Evolutionary conservation across 805 yeast species (phyloP), one percentile per base, ranked within the genome.

Genomic region (Kurtzmaniella fragi): DNA sequence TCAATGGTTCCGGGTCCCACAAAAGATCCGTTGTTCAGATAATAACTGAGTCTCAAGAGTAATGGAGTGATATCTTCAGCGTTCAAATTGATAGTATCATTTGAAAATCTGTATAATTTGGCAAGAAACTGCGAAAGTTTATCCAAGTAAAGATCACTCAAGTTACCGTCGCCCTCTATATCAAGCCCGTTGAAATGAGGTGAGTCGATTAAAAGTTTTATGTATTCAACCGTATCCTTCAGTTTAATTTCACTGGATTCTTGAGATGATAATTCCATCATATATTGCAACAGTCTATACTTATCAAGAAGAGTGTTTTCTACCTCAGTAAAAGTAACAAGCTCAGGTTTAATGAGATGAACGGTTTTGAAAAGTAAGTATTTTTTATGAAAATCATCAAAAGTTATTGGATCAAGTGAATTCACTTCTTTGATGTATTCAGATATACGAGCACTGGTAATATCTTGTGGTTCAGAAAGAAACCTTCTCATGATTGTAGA

Each of bases 131-230:
- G 32, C 13, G 71, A 49, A 9, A 67, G 43, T 16, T 41, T 43
- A 35, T 62, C 57, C 28, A 50, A 50, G 1, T 42, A 36, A 3
- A 25, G 38, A 36, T 62, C 66, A 4, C 54, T 42, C n/a, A 27
- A 5, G n/a, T 16, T 26, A 7, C 32, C 9, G 34, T 27, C 34
- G 5, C 20, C 28, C 12, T n/a, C 30, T 17, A 38, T n/a, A 14
- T 39, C 32, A 31, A 16, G n/a, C 12, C 32, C 39, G 14, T 44
- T 23, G 23, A 31, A 30, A 16, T 34, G 51, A 1, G 65, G 62
- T 0, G 66, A 54, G 41, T 70, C 74, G 6, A 68, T 34, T 17
- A 70, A 46, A 4, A 64, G 44, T 40, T 56, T 57, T 50, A 62
- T 53, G 42, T 51, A 66, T 10, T 47, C 49, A 2, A 62, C 46